phyloP scores from a whole-genome alignment of 1,139 yeast genomes.

The Diutina sp. region DNA sequence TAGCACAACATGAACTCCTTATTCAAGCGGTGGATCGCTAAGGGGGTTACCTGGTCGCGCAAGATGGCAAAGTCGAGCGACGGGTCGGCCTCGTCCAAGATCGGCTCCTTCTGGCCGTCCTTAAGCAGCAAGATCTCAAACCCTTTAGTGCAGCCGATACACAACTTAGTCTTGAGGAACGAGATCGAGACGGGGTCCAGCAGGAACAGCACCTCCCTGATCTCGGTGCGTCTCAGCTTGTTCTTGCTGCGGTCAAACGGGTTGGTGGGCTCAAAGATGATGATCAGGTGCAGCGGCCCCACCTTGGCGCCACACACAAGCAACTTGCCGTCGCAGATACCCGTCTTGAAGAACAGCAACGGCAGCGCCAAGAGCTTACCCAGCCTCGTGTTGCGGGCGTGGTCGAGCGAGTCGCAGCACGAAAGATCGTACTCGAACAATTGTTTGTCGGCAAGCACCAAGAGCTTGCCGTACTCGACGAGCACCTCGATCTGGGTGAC shows the following conservation, averaged over 20 bases:
- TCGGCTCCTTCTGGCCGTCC: slow-evolving; percentile 59
- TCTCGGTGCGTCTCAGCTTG: slow-evolving; percentile 37
- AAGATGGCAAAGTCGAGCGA: slow-evolving; percentile 91
- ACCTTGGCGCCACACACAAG: slow-evolving; percentile 84
- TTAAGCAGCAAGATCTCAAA: slow-evolving; percentile 87
- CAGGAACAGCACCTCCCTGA: slow-evolving; percentile 67
- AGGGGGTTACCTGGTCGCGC: slow-evolving; percentile 69
- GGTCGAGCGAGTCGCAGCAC: slow-evolving; percentile 57
- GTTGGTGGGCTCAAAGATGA: slow-evolving; percentile 70
- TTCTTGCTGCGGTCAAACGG: slow-evolving; percentile 49
- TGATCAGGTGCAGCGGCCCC: slow-evolving; percentile 60
- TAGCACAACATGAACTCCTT: slow-evolving; percentile 79
- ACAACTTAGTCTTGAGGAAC: slow-evolving; percentile 73
- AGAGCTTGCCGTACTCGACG: slow-evolving; percentile 78
- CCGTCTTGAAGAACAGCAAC: slow-evolving; percentile 82
- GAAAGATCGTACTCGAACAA: slow-evolving; percentile 71
- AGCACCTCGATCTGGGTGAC: slow-evolving; percentile 85
- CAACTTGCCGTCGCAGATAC: slow-evolving; percentile 81
- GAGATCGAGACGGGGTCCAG: slow-evolving; percentile 90
- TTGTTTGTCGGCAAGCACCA: slow-evolving; percentile 74
- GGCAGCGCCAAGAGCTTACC: slow-evolving; percentile 76
- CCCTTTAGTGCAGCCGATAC: slow-evolving; percentile 94
- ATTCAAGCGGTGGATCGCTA: slow-evolving; percentile 83
- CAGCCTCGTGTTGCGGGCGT: slow-evolving; percentile 54
- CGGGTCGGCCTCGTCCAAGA: slow-evolving; percentile 92